Evolutionary conservation across 2,329 filamentous ascomycete species (phyloP).

Genomic region (Paramyrothecium sp.): DNA sequence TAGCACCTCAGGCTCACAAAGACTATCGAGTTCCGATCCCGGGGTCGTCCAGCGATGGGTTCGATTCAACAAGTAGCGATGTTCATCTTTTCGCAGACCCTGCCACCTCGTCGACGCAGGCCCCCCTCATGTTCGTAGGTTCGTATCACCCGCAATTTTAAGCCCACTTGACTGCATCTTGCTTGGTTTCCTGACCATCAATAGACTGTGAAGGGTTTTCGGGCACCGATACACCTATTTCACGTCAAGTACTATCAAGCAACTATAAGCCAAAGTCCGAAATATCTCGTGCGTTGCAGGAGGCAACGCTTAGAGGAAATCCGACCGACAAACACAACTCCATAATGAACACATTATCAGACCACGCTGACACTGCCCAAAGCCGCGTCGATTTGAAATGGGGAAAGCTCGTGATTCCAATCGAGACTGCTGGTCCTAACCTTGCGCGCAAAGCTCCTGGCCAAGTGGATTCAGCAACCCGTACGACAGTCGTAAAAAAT

Average conservation of each 20-base stretch:
- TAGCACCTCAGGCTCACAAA: not conserved
- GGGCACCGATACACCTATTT: not conserved
- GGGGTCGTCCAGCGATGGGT: constrained; percentile 2
- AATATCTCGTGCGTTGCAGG: not conserved
- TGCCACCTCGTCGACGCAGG: not conserved
- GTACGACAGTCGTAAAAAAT: constrained; percentile 2
- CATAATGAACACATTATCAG: not conserved
- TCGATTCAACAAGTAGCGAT: constrained; percentile 9
- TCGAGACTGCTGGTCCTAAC: not conserved
- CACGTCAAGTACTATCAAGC: not conserved
- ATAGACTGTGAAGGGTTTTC: constrained; percentile 11
- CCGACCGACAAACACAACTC: not conserved
- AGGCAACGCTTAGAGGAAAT: not conserved
- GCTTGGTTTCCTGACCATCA: not conserved
- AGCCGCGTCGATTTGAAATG: constrained; percentile 4
- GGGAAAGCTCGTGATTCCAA: not conserved
- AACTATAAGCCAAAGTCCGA: not conserved
- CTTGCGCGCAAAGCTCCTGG: not conserved
- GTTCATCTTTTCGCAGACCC: constrained; percentile 12
- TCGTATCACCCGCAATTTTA: not conserved
- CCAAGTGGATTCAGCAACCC: not conserved
- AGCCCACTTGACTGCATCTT: not conserved
- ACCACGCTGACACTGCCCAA: not conserved
- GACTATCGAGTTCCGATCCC: constrained; percentile 4
- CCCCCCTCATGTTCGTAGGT: constrained; percentile 9